These are phyloP conservation scores for Aristolochia fimbriata DNA, from an alignment of 164 flowering plant genomes.

Conservation along the genomic window DNA sequence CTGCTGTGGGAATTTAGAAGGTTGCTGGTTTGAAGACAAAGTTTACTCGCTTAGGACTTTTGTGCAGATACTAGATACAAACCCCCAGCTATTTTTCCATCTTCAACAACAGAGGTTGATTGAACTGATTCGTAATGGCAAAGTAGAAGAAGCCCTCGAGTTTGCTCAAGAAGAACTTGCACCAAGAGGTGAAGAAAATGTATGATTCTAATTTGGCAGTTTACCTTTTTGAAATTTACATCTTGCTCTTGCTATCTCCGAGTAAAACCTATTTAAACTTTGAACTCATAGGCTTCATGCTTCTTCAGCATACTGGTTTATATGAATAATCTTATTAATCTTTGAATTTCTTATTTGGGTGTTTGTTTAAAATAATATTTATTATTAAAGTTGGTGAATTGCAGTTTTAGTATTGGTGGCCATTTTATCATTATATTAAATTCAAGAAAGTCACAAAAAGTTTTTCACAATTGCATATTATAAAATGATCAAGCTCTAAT, in stretches of 20 bases:
- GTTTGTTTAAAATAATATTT: neutral
- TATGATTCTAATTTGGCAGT: conserved; percentile 13
- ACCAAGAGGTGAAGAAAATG: conserved; percentile 97
- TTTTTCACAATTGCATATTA: too few relatives aligned
- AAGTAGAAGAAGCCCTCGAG: conserved; percentile 80
- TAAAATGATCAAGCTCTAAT: too few relatives aligned
- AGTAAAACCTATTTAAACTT: neutral
- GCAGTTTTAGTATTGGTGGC: too few relatives aligned
- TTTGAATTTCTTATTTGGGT: neutral
- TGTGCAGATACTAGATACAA: conserved; percentile 91
- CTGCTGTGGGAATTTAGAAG: neutral
- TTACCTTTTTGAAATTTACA: too few relatives aligned
- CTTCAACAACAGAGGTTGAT: conserved; percentile 93
- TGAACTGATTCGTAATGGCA: conserved; percentile 83
- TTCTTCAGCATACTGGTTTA: neutral
- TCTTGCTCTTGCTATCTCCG: too few relatives aligned
- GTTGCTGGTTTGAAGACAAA: neutral
- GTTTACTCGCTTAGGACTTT: neutral
- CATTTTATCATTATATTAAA: too few relatives aligned
- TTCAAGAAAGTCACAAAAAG: too few relatives aligned
- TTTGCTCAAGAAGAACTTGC: conserved; percentile 99
- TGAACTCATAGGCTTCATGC: neutral
- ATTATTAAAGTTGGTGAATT: too few relatives aligned
- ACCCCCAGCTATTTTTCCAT: conserved; percentile 90
- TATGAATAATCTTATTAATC: too few relatives aligned